Evolutionary conservation across 352 stramenopile genomes (phyloP).

Genomic region (Pythium aristosporum): DNA sequence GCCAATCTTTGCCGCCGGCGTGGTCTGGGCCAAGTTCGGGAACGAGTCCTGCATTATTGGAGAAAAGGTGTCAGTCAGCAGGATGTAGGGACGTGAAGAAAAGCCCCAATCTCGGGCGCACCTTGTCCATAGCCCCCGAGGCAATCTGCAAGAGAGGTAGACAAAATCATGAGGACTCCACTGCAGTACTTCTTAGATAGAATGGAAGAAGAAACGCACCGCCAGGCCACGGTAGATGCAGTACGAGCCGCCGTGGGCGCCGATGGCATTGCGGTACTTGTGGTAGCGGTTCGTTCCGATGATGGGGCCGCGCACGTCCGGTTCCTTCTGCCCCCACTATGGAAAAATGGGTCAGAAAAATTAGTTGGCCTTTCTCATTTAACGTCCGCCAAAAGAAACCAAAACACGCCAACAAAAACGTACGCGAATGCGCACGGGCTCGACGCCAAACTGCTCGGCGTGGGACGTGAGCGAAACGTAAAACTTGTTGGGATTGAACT

Average conservation of each 20-base stretch:
- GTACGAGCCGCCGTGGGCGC: slow-evolving; percentile 97
- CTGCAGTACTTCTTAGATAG: no score
- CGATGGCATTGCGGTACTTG: slow-evolving; percentile 97
- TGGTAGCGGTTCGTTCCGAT: slow-evolving; percentile 96
- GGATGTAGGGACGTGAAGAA: not conserved
- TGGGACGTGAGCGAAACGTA: slow-evolving; percentile 89
- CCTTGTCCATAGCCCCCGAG: slow-evolving; percentile 68
- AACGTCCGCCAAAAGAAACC: not conserved
- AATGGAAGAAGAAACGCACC: slow-evolving; percentile 37
- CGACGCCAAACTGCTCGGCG: slow-evolving; percentile 83
- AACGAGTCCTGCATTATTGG: slow-evolving; percentile 32
- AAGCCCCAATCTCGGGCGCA: not conserved
- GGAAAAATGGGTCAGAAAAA: slow-evolving; percentile 12
- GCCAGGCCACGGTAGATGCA: slow-evolving; percentile 98
- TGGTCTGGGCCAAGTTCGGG: slow-evolving; percentile 90
- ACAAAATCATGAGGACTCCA: not conserved
- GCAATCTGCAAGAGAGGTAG: slow-evolving; percentile 36
- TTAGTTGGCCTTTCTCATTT: not conserved
- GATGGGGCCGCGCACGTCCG: slow-evolving; percentile 90
- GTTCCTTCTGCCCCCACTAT: slow-evolving; percentile 91
- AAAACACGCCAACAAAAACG: not conserved
- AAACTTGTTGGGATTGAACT: slow-evolving; percentile 86
- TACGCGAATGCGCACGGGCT: slow-evolving; percentile 84
- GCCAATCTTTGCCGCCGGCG: slow-evolving; percentile 96
- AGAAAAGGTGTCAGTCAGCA: not conserved